A percentile compares a stretch with the other conserved stretches of the same genome.
phyloP scores from a whole-genome alignment of 805 yeast genomes.

The Zygoascus flipseniorum region DNA sequence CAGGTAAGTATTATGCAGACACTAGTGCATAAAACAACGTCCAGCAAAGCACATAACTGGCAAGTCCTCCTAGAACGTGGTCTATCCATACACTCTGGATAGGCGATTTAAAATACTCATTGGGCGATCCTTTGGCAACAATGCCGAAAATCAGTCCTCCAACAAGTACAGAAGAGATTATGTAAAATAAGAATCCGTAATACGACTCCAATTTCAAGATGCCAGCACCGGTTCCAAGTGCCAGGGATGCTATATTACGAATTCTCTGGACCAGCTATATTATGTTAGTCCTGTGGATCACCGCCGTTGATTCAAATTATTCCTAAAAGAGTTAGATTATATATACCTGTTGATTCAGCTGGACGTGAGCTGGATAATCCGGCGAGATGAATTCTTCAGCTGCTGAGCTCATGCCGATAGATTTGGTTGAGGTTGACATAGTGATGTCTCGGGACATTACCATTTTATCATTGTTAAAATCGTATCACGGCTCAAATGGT shows the following conservation, averaged over 20 bases:
- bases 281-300: neutral
- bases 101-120: constrained; percentile 34
- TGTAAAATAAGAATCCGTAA: constrained; percentile 40
- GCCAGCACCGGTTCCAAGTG: constrained; percentile 48
- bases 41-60: constrained; percentile 53
- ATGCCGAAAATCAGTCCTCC: constrained; percentile 28
- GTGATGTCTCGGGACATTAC: neutral
- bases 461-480: neutral
- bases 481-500: constrained; percentile 7
- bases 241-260: constrained; percentile 42
- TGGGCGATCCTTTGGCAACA: constrained; percentile 30
- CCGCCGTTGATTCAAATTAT: too few relatives aligned
- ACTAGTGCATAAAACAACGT: constrained; percentile 45
- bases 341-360: constrained; percentile 13
- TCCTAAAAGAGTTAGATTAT: neutral
- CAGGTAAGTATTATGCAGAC: constrained; percentile 15
- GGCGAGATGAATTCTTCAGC: constrained; percentile 9
- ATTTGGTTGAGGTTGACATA: neutral
- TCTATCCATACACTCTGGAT: constrained; percentile 35
- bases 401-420: neutral
- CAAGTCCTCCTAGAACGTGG: constrained; percentile 39
- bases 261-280: constrained; percentile 18
- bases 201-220: constrained; percentile 43
- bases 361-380: constrained; percentile 9
- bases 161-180: constrained; percentile 30